phyloP scores from a whole-genome alignment of 2,329 filamentous ascomycete genomes.

The Didymella lethalis region DNA sequence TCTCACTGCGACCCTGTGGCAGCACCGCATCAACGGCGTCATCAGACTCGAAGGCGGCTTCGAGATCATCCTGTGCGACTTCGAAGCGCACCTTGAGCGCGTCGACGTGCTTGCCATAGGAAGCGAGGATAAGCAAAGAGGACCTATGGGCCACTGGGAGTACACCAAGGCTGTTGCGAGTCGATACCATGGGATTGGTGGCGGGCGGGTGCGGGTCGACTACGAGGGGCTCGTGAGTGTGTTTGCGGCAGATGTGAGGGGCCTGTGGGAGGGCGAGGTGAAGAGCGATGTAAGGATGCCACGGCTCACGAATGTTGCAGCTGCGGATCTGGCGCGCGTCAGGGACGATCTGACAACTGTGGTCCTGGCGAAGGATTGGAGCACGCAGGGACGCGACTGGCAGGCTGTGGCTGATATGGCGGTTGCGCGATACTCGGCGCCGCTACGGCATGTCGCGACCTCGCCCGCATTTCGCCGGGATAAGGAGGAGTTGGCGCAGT shows the following conservation, averaged over 20 bases:
- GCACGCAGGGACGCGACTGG: conserved; percentile 61
- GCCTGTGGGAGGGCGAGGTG: conserved; percentile 50
- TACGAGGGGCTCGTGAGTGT: conserved; percentile 60
- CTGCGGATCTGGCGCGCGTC: conserved; percentile 48
- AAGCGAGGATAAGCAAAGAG: not conserved
- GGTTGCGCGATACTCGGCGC: conserved; percentile 66
- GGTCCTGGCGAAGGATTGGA: conserved; percentile 44
- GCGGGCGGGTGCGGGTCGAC: conserved; percentile 55
- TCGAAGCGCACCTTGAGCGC: conserved; percentile 53
- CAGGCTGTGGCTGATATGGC: conserved; percentile 73
- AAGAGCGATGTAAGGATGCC: conserved; percentile 45
- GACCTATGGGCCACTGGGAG: conserved; percentile 29
- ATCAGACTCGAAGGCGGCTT: conserved; percentile 75
- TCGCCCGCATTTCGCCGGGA: conserved; percentile 24
- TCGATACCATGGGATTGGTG: conserved; percentile 57
- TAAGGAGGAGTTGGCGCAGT: conserved; percentile 33
- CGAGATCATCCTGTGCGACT: conserved; percentile 74
- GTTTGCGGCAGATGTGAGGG: conserved; percentile 50
- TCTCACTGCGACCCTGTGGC: conserved; percentile 60
- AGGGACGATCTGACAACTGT: conserved; percentile 57
- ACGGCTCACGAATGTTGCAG: conserved; percentile 49
- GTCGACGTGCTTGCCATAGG: conserved; percentile 24
- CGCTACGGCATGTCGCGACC: conserved; percentile 55
- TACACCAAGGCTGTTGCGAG: conserved; percentile 54
- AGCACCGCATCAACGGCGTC: conserved; percentile 65